phyloP scores from a whole-genome alignment of 805 yeast species.

The Ogataea polymorpha region DNA sequence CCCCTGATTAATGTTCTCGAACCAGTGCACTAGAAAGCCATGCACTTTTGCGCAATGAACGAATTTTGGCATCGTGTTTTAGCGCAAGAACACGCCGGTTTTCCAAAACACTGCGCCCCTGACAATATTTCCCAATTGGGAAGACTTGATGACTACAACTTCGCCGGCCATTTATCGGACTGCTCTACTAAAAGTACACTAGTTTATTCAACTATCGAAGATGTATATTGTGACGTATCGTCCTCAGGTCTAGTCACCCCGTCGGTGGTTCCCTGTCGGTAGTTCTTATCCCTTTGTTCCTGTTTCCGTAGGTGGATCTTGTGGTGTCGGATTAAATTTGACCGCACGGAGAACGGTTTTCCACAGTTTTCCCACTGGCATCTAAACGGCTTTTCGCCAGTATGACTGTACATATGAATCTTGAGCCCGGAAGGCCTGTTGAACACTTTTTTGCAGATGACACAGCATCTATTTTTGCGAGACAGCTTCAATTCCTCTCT shows the following conservation, averaged over 20 bases:
- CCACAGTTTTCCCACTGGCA: slow-evolving; percentile 66
- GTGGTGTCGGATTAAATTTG: slow-evolving; percentile 78
- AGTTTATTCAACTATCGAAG: background rate
- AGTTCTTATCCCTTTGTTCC: slow-evolving; percentile 9
- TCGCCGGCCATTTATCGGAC: background rate
- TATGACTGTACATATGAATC: slow-evolving; percentile 77
- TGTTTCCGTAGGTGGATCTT: slow-evolving; percentile 51
- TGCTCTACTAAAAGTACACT: background rate
- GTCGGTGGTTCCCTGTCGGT: background rate
- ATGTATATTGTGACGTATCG: background rate
- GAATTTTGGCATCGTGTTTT: no score
- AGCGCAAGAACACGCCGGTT: no score
- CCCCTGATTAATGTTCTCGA: no score
- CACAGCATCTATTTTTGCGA: slow-evolving; percentile 31
- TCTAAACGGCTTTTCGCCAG: slow-evolving; percentile 73
- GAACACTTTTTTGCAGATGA: slow-evolving; percentile 69
- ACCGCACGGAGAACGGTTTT: slow-evolving; percentile 67
- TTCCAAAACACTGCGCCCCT: no score
- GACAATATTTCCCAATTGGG: no score
- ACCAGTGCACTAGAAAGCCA: no score
- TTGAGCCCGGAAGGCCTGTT: slow-evolving; percentile 79
- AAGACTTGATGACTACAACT: no score
- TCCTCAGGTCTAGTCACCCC: no score
- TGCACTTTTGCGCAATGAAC: no score
- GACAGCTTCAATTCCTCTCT: slow-evolving; percentile 3